Conservation (phyloP, 495 filamentous ascomycete genomes). For the Staphylotrichum longicolle region DNA sequence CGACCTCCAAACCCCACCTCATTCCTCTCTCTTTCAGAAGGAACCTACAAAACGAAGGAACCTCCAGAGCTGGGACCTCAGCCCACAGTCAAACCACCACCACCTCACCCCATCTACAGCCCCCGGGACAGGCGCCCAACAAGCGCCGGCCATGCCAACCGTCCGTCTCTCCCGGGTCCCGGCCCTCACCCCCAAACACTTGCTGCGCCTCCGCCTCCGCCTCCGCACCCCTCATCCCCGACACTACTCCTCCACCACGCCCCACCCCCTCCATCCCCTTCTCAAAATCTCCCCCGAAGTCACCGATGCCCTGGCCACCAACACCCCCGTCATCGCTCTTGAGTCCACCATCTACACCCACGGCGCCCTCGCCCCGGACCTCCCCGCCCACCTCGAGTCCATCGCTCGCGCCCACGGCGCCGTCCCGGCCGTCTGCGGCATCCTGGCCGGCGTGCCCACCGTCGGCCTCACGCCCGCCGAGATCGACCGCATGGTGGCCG, state of each 20-base stretch:
- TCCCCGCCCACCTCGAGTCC: constrained; percentile 65
- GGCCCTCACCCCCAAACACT: background rate
- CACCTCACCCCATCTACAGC: too few species aligned
- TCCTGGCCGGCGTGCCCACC: constrained; percentile 74
- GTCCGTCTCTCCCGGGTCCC: constrained; percentile 15
- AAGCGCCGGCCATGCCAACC: constrained; percentile 1
- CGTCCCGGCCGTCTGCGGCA: constrained; percentile 87
- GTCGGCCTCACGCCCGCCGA: constrained; percentile 73
- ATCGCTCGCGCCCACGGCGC: constrained; percentile 77
- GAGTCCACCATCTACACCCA: constrained; percentile 77
- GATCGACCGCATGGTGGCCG: constrained; percentile 65
- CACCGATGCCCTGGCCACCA: constrained; percentile 64
- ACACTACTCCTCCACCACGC: constrained; percentile 9
- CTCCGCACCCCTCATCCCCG: background rate
- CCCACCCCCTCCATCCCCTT: constrained; percentile 37
- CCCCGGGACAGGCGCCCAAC: too few species aligned
- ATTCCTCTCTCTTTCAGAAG: too few species aligned
- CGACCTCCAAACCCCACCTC: too few species aligned
- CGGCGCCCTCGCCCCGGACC: constrained; percentile 82
- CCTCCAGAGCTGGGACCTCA: too few species aligned
- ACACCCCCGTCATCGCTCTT: constrained; percentile 81
- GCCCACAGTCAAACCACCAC: background rate
- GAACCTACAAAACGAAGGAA: too few species aligned
- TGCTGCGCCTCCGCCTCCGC: constrained; percentile 5
- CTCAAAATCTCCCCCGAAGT: constrained; percentile 82